Conservation (phyloP, 768 basidiomycete genomes). For the Rhodotorula kratochvilovae region DNA sequence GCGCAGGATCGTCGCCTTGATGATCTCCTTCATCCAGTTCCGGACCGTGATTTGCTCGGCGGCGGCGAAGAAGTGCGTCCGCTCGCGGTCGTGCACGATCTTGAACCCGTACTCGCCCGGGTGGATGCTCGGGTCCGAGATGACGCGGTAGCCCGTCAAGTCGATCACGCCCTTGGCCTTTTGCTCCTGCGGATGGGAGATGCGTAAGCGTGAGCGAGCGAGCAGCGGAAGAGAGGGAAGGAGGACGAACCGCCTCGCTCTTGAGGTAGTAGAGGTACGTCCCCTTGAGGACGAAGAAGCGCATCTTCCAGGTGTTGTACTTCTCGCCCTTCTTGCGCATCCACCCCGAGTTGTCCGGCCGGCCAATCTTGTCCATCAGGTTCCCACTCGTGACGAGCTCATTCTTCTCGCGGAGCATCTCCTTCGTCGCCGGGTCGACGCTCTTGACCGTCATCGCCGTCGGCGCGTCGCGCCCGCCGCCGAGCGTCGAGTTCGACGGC, state of each 20-base stretch:
- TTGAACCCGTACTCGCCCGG: conserved; percentile 93
- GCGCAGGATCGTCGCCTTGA: conserved; percentile 94
- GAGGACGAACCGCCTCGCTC: conserved; percentile 52
- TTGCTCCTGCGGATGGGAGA: conserved; percentile 60
- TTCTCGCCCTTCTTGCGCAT: conserved; percentile 92
- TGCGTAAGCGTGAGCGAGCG: too few relatives aligned
- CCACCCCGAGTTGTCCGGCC: conserved; percentile 84
- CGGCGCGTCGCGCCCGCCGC: conserved; percentile 16
- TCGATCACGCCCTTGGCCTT: conserved; percentile 96
- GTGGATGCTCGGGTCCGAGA: conserved; percentile 79
- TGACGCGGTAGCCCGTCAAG: conserved; percentile 82
- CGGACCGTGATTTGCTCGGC: conserved; percentile 77
- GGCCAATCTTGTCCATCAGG: conserved; percentile 84
- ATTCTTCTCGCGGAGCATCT: conserved; percentile 19
- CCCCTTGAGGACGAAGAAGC: conserved; percentile 91
- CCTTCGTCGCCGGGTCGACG: conserved; percentile 20
- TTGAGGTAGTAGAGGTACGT: conserved; percentile 81
- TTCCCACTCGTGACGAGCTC: conserved; percentile 48
- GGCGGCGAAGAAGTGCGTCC: conserved; percentile 84
- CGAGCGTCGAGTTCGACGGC: conserved; percentile 23
- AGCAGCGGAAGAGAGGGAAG: neutral
- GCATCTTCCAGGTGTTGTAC: conserved; percentile 85
- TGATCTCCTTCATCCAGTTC: conserved; percentile 99
- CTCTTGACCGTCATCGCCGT: conserved; percentile 32
- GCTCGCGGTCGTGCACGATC: conserved; percentile 81